These are phyloP conservation scores for Fusarium sp. DNA, from an alignment of 2,329 filamentous ascomycete genomes.

Conservation along the genomic window DNA sequence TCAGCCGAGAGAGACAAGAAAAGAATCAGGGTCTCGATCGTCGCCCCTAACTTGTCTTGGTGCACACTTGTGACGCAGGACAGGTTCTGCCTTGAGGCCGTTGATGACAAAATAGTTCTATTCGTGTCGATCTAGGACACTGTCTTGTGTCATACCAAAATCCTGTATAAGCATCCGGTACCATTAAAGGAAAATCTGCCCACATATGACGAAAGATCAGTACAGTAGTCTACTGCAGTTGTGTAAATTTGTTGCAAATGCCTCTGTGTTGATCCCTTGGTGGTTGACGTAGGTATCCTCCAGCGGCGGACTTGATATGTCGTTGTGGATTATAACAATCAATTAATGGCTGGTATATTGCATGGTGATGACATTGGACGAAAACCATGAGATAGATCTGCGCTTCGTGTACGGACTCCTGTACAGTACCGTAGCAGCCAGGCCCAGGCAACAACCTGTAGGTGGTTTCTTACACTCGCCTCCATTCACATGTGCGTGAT, in stretches of 20 bases:
- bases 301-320: neutral
- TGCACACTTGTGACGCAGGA: constrained; percentile 34
- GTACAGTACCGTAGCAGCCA: neutral
- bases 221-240: neutral
- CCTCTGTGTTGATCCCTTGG: neutral
- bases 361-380: neutral
- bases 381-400: neutral
- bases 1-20: neutral
- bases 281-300: neutral
- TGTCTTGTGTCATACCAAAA: constrained; percentile 5
- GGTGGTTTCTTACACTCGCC: constrained; percentile 1
- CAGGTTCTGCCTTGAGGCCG: constrained; percentile 23
- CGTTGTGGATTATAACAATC: neutral
- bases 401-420: neutral
- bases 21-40: constrained; percentile 29
- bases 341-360: neutral
- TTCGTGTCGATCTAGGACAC: constrained; percentile 5
- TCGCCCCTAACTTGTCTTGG: neutral
- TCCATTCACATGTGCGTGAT: neutral
- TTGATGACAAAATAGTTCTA: constrained; percentile 11
- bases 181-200: neutral
- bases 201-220: constrained; percentile 1
- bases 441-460: neutral
- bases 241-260: neutral
- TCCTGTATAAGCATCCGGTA: neutral